Base-by-base conservation (phyloP, 2,329 filamentous ascomycete genomes). In the Biscogniauxia marginata region DNA sequence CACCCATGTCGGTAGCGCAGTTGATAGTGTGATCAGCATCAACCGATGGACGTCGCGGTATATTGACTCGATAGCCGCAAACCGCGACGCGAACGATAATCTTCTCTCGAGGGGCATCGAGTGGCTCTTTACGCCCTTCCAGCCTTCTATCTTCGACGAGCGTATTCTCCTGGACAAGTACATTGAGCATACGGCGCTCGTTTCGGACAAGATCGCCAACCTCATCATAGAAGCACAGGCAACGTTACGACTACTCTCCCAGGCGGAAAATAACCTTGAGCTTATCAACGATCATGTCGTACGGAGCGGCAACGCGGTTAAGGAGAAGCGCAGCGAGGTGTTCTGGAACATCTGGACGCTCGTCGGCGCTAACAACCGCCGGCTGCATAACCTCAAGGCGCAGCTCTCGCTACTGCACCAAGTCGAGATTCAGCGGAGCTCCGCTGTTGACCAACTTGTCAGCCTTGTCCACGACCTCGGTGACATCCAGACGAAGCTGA, bases 1-100 rank as follows among this genome's bases (percentile, higher is more conserved):
- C 73, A 85, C 84, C 0, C 86, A 88, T 63, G 87, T 93, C 61
- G 88, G 88, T 4, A 81, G 84, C 9, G 86, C 87, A 1, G 85
- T 93, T 34, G 90, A 93, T 66, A 84, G 83, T 34, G 85, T 93
- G 50, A 86, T 93, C 57, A 83, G 80, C 59, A 90, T 89, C 54
- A 92, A 91, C 66, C 83, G 84, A 53, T 92, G 87, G 87, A 93
- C 90, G 0, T 81, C 86, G 49, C 80, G 85, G 16, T 85, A 87
- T 47, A 81, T 92, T 48, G 82, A 88, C 63, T 83, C 82, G 7
- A 77, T 90, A n/a, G 77, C 76, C 0, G 58, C 73, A 7, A 68
- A 75, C 7, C 44, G 68, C 21, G 69, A 72, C 3, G 62, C 67
- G 3, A 59, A 65, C 11, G 61, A 69, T 7, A 66, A 68, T 49